Base-by-base conservation (phyloP, 139 green algal genomes). In the Pedinophyceae sp. region DNA sequence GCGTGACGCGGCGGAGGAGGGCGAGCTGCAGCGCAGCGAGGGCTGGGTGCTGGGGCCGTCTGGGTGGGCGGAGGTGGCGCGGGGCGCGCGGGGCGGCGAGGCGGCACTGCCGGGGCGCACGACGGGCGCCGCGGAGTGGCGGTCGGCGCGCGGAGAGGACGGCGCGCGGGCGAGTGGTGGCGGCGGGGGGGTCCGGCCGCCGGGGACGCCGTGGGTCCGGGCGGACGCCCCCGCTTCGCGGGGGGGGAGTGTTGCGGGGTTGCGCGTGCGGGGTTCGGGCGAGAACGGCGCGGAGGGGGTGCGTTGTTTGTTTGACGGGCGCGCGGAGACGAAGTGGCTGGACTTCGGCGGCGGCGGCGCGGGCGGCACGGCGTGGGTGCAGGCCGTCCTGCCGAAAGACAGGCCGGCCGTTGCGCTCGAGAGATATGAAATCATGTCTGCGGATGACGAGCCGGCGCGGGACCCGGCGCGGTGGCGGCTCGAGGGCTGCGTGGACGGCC, bases 241-340 rank as follows among this genome's bases (percentile, higher is more conserved):
- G n/a, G n/a, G n/a, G n/a, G n/a, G n/a, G n/a, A n/a, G n/a, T n/a
- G n/a, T n/a, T n/a, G n/a, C n/a, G n/a, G n/a, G n/a, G n/a, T n/a
- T n/a, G n/a, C n/a, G n/a, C n/a, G n/a, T n/a, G n/a, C n/a, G n/a
- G n/a, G n/a, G n/a, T n/a, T n/a, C n/a, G n/a, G n/a, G n/a, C n/a
- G n/a, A n/a, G n/a, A n/a, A n/a, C n/a, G n/a, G n/a, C n/a, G n/a
- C n/a, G n/a, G n/a, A n/a, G n/a, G n/a, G n/a, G n/a, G n/a, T n/a
- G n/a, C n/a, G n/a, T n/a, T n/a, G n/a, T n/a, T n/a, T n/a, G 3
- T 60, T 64, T 26, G 69, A 79, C 41, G 64, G 71, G 2, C 19
- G 34, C 16, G 20, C 48, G 0, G 20, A 27, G 30, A 84, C 59
- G 50, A 92, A 92, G 55, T 92, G 82, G 82, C 70, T 91, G 19